A percentile compares a stretch with the other conserved stretches of the same genome.
phyloP scores from a whole-genome alignment of 2,329 filamentous ascomycete species.

The Bipolaris sorokiniana region DNA sequence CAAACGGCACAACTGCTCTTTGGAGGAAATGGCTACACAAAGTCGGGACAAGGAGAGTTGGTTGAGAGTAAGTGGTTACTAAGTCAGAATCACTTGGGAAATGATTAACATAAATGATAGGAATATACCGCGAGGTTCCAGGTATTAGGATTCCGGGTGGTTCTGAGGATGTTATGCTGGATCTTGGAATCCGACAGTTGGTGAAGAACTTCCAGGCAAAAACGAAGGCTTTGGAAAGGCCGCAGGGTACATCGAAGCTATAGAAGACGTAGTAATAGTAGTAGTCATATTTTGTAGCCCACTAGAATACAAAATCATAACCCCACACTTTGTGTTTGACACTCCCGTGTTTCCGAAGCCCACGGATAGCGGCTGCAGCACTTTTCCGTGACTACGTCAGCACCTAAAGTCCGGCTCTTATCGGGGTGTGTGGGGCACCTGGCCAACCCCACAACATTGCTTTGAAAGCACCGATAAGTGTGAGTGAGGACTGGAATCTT shows the following conservation, averaged over 20 bases:
- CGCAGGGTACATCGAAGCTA: slow-evolving; percentile 53
- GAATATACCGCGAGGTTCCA: slow-evolving; percentile 68
- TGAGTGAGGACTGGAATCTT: not conserved
- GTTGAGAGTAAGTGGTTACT: slow-evolving; percentile 64
- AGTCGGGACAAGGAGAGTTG: slow-evolving; percentile 72
- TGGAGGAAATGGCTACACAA: slow-evolving; percentile 75
- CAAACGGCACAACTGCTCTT: slow-evolving; percentile 73
- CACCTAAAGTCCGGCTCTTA: not conserved
- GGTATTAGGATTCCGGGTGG: slow-evolving; percentile 68
- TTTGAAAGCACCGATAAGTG: too few relatives aligned
- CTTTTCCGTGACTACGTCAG: not conserved
- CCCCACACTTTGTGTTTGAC: not conserved
- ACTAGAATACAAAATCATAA: not conserved
- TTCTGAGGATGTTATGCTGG: slow-evolving; percentile 74
- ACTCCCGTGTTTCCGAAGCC: not conserved
- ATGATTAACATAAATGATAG: slow-evolving; percentile 43
- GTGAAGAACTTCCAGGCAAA: slow-evolving; percentile 71
- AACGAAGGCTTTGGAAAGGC: slow-evolving; percentile 59
- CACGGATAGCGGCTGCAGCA: not conserved
- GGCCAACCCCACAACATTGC: too few relatives aligned
- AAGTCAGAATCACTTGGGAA: not conserved
- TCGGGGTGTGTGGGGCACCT: not conserved
- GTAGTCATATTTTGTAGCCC: too few relatives aligned
- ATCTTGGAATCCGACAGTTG: slow-evolving; percentile 71
- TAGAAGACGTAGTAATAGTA: slow-evolving; percentile 27